phyloP scores from a whole-genome alignment of 1,284 basidiomycete species.

The Neotropicomus parvogracilis region DNA sequence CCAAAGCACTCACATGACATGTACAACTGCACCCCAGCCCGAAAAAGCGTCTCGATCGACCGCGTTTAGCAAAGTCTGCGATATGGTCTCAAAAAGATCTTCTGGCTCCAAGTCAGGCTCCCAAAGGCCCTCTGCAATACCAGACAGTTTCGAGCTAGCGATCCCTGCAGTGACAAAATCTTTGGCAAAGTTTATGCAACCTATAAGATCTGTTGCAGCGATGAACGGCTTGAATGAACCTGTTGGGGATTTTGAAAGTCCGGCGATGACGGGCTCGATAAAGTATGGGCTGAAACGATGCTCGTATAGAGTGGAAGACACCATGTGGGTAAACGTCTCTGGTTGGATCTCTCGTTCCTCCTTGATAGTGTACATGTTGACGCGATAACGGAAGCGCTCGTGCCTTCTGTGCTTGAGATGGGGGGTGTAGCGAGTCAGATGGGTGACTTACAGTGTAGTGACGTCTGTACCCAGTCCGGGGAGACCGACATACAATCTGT shows the following conservation, averaged over 20 bases:
- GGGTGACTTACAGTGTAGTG: constrained; percentile 72
- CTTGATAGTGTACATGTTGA: constrained; percentile 99
- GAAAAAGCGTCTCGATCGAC: constrained; percentile 96
- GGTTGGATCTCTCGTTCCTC: constrained; percentile 97
- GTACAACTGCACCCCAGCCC: constrained; percentile 95
- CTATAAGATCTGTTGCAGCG: constrained; percentile 94
- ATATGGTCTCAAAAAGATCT: constrained; percentile 98
- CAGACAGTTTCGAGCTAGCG: constrained; percentile 90
- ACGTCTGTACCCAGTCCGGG: constrained; percentile 94
- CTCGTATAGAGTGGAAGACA: constrained; percentile 97
- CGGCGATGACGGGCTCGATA: constrained; percentile 96
- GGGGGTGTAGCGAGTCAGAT: constrained; percentile 1
- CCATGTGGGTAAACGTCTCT: constrained; percentile 93
- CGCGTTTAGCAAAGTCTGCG: constrained; percentile 92
- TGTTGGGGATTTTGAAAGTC: constrained; percentile 72
- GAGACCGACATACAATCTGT: constrained; percentile 90
- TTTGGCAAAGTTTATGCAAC: constrained; percentile 92
- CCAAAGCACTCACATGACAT: constrained; percentile 79
- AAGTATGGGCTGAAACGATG: constrained; percentile 96
- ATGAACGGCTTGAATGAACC: constrained; percentile 89
- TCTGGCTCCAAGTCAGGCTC: constrained; percentile 95
- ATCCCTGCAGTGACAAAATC: constrained; percentile 98
- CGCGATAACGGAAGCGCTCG: constrained; percentile 87
- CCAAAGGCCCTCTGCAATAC: constrained; percentile 98
- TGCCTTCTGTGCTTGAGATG: constrained; percentile 46